Conservation (phyloP, 306 rosid species). For the Macrotyloma uniflorum region DNA sequence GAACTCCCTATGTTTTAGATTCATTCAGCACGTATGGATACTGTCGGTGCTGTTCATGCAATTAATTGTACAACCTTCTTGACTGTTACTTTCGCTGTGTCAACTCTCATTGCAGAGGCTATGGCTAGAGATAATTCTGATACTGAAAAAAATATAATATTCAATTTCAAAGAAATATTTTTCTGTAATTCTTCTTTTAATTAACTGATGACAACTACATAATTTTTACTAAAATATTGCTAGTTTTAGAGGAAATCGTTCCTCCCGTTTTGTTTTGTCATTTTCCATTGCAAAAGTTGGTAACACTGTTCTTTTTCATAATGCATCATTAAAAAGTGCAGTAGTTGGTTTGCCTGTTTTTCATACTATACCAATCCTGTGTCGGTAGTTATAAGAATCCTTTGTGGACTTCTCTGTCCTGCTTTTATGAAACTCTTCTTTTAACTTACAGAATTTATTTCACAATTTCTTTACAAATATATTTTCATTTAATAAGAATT, state of each 20-base stretch:
- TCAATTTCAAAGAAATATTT: neutral
- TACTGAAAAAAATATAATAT: too few relatives aligned
- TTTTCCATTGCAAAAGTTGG: slow-evolving; percentile 10
- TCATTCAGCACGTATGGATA: neutral
- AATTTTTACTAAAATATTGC: neutral
- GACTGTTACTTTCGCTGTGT: neutral
- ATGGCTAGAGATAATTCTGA: neutral
- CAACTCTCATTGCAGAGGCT: neutral
- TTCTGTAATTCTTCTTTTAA: neutral
- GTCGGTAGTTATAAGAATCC: slow-evolving; percentile 34
- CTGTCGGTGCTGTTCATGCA: slow-evolving; percentile 35
- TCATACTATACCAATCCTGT: slow-evolving; percentile 27
- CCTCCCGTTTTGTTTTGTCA: neutral
- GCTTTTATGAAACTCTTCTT: neutral
- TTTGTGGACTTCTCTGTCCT: neutral
- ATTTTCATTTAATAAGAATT: neutral
- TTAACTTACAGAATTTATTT: neutral
- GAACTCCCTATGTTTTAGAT: neutral
- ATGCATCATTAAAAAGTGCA: slow-evolving; percentile 12
- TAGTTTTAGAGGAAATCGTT: neutral
- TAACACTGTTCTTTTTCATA: neutral
- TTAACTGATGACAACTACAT: neutral
- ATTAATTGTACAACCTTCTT: neutral
- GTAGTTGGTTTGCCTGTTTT: slow-evolving; percentile 29
- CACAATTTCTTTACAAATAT: neutral